Percentiles rank a stretch among this genome's conserved stretches.
These are phyloP conservation scores for Hyparrhenia diplandra DNA, from an alignment of 176 grass and related monocot genomes.

Conservation along the genomic window DNA sequence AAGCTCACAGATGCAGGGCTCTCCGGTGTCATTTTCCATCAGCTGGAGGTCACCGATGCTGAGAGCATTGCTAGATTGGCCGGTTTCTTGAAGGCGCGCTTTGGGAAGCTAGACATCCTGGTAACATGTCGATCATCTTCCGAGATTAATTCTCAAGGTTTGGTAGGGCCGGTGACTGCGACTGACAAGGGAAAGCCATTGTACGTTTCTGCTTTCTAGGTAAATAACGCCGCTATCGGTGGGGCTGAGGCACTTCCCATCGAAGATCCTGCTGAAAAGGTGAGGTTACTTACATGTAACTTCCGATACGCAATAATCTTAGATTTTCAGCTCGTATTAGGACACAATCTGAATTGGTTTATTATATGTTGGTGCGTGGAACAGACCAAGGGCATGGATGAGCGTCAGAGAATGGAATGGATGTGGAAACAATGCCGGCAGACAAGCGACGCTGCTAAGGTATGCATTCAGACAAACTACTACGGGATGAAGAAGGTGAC, in stretches of 20 bases:
- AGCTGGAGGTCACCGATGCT: slow-evolving; percentile 39
- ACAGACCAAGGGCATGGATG: slow-evolving; percentile 28
- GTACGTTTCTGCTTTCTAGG: background rate
- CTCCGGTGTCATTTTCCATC: slow-evolving; percentile 39
- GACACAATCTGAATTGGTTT: background rate
- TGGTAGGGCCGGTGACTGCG: background rate
- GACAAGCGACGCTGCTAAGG: slow-evolving; percentile 12
- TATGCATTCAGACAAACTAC: slow-evolving; percentile 45
- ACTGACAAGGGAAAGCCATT: background rate
- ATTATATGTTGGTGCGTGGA: background rate
- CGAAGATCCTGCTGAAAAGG: background rate
- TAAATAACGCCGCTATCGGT: slow-evolving; percentile 33
- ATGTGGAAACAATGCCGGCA: background rate
- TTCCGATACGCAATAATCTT: no score
- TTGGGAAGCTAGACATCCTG: slow-evolving; percentile 40
- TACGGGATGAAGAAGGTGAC: slow-evolving; percentile 44
- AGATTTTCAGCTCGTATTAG: background rate
- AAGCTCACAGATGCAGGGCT: slow-evolving; percentile 14
- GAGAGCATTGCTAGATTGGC: slow-evolving; percentile 30
- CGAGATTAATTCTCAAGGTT: background rate
- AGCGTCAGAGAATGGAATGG: background rate
- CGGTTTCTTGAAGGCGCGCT: slow-evolving; percentile 24
- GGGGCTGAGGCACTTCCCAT: background rate
- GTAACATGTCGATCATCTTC: no score
- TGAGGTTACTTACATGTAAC: background rate